Percentiles rank a stretch among this genome's conserved stretches.
Conservation (phyloP, 352 stramenopile species). For the Globisporangium iwayamae region DNA sequence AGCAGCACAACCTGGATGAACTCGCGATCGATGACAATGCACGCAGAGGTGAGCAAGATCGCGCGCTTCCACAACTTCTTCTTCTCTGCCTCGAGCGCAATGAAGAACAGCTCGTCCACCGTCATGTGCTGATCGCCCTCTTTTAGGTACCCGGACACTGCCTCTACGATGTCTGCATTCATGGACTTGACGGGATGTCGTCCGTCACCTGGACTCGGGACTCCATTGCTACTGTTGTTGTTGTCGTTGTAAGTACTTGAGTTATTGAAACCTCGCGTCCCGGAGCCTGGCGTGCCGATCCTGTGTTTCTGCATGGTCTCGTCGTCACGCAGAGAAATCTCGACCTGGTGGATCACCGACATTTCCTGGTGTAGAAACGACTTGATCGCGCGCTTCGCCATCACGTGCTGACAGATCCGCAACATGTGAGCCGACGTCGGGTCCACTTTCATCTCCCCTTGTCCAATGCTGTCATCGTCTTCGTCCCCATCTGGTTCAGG, state of each 20-base stretch:
- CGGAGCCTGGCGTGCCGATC: constrained; percentile 5
- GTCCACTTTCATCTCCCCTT: constrained; percentile 31
- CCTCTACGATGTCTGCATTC: constrained; percentile 36
- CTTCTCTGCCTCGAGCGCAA: constrained; percentile 45
- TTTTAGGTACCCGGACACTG: constrained; percentile 44
- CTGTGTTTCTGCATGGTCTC: constrained; percentile 32
- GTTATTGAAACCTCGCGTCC: not conserved
- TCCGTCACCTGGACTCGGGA: not conserved
- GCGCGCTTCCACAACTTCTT: constrained; percentile 66
- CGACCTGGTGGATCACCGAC: constrained; percentile 58
- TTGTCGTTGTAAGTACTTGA: constrained; percentile 1
- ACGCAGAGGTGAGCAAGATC: constrained; percentile 68
- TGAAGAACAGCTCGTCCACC: constrained; percentile 58
- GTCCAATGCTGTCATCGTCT: constrained; percentile 20
- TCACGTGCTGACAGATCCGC: constrained; percentile 70
- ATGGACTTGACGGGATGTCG: constrained; percentile 44
- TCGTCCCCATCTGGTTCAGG: constrained; percentile 11
- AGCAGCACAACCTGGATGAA: constrained; percentile 55
- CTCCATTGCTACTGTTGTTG: constrained; percentile 2
- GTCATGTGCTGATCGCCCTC: constrained; percentile 56
- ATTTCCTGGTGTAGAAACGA: constrained; percentile 54
- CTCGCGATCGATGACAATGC: constrained; percentile 62
- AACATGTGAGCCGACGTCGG: constrained; percentile 56
- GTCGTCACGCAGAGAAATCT: constrained; percentile 45
- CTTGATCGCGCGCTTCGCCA: constrained; percentile 67